Evolutionary conservation across 768 basidiomycete species (phyloP).

Genomic region (Hydnomerulius pinastri): DNA sequence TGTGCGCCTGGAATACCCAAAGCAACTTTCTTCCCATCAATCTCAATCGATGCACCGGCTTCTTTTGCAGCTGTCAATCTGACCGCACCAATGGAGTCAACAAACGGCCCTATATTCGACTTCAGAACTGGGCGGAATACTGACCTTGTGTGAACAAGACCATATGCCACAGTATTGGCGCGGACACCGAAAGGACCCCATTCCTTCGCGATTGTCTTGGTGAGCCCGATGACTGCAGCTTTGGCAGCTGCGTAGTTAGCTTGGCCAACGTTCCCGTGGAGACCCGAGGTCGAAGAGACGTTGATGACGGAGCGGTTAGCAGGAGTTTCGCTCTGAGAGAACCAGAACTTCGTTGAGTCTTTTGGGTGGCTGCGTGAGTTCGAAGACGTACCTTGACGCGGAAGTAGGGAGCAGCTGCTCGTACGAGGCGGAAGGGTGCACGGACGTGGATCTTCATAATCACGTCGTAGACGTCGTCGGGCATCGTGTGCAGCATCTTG

Average conservation of each 20-base stretch:
- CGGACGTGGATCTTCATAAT: constrained; percentile 85
- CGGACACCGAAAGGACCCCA: constrained; percentile 85
- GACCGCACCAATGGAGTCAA: background rate
- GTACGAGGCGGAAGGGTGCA: constrained; percentile 82
- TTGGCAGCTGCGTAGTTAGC: constrained; percentile 83
- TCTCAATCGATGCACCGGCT: constrained; percentile 70
- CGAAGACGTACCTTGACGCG: constrained; percentile 64
- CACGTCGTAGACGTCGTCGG: constrained; percentile 79
- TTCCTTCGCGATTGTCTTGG: constrained; percentile 86
- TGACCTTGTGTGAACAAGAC: constrained; percentile 75
- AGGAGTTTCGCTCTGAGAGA: constrained; percentile 47
- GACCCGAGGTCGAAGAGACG: constrained; percentile 78
- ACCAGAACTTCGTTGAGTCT: background rate
- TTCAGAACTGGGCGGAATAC: constrained; percentile 1
- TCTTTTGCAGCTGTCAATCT: constrained; percentile 83
- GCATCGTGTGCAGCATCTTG: constrained; percentile 87
- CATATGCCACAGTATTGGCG: constrained; percentile 80
- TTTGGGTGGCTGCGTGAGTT: no score
- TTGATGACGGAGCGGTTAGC: constrained; percentile 80
- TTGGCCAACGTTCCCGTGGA: constrained; percentile 88
- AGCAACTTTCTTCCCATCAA: constrained; percentile 82
- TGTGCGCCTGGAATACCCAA: constrained; percentile 72
- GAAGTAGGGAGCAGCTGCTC: constrained; percentile 84
- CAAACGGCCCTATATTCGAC: constrained; percentile 4
- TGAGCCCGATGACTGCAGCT: constrained; percentile 73